Conservation (phyloP, 495 filamentous ascomycete species). For the Gamarada debralockiae region DNA sequence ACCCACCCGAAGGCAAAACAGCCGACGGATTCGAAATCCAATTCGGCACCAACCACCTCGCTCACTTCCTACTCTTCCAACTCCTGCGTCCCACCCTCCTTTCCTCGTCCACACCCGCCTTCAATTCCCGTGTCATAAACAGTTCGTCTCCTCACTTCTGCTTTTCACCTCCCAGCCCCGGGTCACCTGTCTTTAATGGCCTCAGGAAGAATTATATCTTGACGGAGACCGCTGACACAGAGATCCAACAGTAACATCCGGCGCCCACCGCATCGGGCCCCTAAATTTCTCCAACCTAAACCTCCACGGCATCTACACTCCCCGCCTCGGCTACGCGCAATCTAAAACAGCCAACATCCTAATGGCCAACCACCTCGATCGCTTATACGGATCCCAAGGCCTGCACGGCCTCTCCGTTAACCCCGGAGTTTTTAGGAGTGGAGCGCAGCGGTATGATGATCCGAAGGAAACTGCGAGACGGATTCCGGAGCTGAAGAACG, state of each 20-base stretch:
- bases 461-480: constrained; percentile 8
- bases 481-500: constrained; percentile 15
- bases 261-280: not conserved
- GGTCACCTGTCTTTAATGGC: no score
- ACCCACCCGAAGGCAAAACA: not conserved
- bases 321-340: constrained; percentile 39
- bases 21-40: constrained; percentile 62
- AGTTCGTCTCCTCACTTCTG: constrained; percentile 33
- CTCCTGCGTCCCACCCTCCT: constrained; percentile 58
- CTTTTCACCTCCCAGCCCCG: constrained; percentile 34
- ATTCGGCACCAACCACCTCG: constrained; percentile 68
- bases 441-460: constrained; percentile 20
- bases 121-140: constrained; percentile 33
- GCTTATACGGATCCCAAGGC: constrained; percentile 30
- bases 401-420: constrained; percentile 32
- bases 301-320: constrained; percentile 28
- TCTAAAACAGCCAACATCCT: constrained; percentile 50
- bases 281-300: constrained; percentile 40
- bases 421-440: constrained; percentile 33
- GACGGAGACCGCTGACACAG: no score
- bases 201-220: no score
- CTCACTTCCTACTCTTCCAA: constrained; percentile 60
- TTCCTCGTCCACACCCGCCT: constrained; percentile 34
- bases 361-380: constrained; percentile 39
- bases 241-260: not conserved